Percentiles rank a stretch among this genome's conserved stretches.
These are phyloP conservation scores for Beauveria pseudobassiana DNA, from an alignment of 2,329 filamentous ascomycete genomes.

Conservation along the genomic window DNA sequence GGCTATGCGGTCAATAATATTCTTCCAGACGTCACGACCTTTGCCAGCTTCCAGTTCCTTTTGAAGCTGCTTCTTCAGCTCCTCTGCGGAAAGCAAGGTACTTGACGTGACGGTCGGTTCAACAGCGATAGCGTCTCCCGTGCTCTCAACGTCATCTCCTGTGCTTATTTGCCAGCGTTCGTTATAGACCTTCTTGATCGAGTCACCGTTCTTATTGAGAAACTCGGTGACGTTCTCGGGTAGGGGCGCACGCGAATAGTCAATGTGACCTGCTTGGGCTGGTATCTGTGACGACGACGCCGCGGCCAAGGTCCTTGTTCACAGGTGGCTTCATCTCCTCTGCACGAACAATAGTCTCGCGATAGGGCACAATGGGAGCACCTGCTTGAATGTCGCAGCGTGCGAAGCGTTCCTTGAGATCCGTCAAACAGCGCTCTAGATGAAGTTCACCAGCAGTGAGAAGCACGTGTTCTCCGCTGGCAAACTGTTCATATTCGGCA, in stretches of 20 bases:
- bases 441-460: conserved; percentile 91
- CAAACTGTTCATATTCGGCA: conserved; percentile 88
- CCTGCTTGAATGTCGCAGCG: conserved; percentile 92
- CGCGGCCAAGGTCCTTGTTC: conserved; percentile 79
- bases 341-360: conserved; percentile 80
- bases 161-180: conserved; percentile 50
- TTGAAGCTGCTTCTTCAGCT: conserved; percentile 69
- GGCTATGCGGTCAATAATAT: conserved; percentile 71
- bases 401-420: conserved; percentile 86
- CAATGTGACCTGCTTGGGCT: conserved; percentile 76
- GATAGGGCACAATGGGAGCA: conserved; percentile 89
- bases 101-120: conserved; percentile 53
- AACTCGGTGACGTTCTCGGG: conserved; percentile 77
- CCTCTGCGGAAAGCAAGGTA: conserved; percentile 59
- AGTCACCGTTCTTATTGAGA: conserved; percentile 67
- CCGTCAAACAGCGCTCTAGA: conserved; percentile 86
- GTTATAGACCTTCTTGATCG: conserved; percentile 72
- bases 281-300: conserved; percentile 66
- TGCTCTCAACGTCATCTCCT: conserved; percentile 27
- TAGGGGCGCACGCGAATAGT: conserved; percentile 67
- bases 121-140: conserved; percentile 35
- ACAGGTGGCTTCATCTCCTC: conserved; percentile 88
- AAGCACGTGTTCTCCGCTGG: conserved; percentile 90
- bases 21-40: conserved; percentile 66
- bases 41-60: conserved; percentile 63